Evolutionary conservation across 2,329 filamentous ascomycete species (phyloP).

Genomic region (Ceratocystis huliohia): DNA sequence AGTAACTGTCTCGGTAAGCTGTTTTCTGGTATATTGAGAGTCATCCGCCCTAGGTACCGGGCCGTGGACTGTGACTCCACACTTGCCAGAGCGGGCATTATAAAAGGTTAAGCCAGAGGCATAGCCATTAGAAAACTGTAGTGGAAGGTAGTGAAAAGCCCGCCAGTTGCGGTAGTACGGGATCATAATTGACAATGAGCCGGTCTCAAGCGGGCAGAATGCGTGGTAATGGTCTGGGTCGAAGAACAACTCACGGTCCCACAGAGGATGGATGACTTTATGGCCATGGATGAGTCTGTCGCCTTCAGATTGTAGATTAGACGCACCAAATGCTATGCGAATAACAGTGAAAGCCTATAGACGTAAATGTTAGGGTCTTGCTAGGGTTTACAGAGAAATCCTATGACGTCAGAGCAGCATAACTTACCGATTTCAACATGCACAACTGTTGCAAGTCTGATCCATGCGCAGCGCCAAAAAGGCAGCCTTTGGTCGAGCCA

Average conservation of each 20-base stretch:
- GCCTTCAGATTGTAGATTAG: constrained; percentile 18
- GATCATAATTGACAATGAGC: constrained; percentile 18
- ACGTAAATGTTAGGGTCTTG: background rate
- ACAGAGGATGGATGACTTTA: constrained; percentile 18
- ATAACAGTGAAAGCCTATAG: constrained; percentile 18
- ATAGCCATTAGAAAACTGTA: constrained; percentile 17
- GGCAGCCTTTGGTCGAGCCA: constrained; percentile 17
- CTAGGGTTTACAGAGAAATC: background rate
- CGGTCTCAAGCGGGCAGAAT: constrained; percentile 15
- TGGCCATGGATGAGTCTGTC: constrained; percentile 14
- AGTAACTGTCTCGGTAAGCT: background rate
- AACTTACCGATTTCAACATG: constrained; percentile 16
- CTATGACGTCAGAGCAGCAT: background rate
- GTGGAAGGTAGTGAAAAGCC: constrained; percentile 15
- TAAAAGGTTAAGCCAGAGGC: constrained; percentile 17
- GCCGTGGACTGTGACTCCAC: constrained; percentile 17
- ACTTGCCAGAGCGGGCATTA: constrained; percentile 17
- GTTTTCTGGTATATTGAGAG: background rate
- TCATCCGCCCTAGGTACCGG: background rate
- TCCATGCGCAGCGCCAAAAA: constrained; percentile 17
- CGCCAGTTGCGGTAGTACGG: constrained; percentile 20
- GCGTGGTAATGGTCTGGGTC: constrained; percentile 12
- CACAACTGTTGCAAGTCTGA: constrained; percentile 16
- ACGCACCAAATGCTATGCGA: constrained; percentile 17
- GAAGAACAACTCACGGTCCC: constrained; percentile 17